Conservation (phyloP, 2,329 filamentous ascomycete species). For the Xenoacremonium recifei region DNA sequence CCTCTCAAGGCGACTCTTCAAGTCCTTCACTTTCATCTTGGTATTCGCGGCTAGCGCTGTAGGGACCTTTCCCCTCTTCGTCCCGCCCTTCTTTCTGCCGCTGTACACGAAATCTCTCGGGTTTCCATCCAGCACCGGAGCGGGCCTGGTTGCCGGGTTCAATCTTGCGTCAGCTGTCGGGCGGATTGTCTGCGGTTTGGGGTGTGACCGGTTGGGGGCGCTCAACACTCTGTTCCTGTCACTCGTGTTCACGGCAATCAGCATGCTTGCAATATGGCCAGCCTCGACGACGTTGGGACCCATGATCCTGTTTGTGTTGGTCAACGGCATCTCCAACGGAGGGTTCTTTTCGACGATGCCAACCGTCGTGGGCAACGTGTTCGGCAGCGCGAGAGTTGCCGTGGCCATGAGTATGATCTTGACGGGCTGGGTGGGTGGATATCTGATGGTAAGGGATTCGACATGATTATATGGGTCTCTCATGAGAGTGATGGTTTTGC, state of each 20-base stretch:
- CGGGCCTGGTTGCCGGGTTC: constrained; percentile 59
- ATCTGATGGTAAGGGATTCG: constrained; percentile 49
- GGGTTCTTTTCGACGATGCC: constrained; percentile 65
- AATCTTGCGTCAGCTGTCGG: constrained; percentile 60
- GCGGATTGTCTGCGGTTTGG: constrained; percentile 51
- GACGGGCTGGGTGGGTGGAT: constrained; percentile 59
- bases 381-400: constrained; percentile 52
- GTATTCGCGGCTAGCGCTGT: constrained; percentile 55
- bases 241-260: constrained; percentile 51
- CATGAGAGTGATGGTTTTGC: too few relatives aligned
- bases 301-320: constrained; percentile 53
- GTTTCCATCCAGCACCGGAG: constrained; percentile 50
- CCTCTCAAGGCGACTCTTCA: constrained; percentile 46
- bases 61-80: constrained; percentile 59
- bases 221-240: constrained; percentile 54
- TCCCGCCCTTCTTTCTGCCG: constrained; percentile 61
- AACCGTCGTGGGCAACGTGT: constrained; percentile 59
- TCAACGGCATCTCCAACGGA: constrained; percentile 61
- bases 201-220: constrained; percentile 53
- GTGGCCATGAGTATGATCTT: constrained; percentile 62
- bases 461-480: background rate
- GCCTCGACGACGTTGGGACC: constrained; percentile 53
- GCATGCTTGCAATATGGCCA: constrained; percentile 62
- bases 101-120: constrained; percentile 56
- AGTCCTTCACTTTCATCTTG: constrained; percentile 47